A percentile compares a stretch with the other conserved stretches of the same genome.
phyloP scores from a whole-genome alignment of 2,329 filamentous ascomycete genomes.

The Phoma sp. region DNA sequence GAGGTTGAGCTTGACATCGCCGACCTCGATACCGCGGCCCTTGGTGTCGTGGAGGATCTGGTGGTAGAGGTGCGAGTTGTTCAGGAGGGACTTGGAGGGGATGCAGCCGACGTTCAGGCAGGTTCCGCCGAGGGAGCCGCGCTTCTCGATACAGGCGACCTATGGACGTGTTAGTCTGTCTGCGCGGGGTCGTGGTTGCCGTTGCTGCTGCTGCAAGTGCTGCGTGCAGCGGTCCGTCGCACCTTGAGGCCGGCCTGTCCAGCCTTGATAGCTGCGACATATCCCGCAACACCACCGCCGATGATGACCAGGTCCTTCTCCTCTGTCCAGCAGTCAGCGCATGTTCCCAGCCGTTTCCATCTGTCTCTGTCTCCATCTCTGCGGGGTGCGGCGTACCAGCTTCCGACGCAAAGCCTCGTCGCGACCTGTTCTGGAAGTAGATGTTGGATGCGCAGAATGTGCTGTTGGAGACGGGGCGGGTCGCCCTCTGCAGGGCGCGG shows the following conservation, averaged over 20 bases:
- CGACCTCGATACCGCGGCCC: constrained; percentile 94
- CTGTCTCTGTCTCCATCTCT: constrained; percentile 23
- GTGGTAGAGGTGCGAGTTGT: constrained; percentile 99
- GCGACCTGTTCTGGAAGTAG: constrained; percentile 58
- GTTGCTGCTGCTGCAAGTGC: neutral
- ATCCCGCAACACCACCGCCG: constrained; percentile 96
- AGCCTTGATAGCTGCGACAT: constrained; percentile 98
- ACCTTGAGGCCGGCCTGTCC: constrained; percentile 97
- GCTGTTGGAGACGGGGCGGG: constrained; percentile 44
- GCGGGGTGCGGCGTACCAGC: constrained; percentile 49
- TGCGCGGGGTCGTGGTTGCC: neutral
- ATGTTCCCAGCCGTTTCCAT: constrained; percentile 11
- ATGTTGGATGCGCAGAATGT: constrained; percentile 51
- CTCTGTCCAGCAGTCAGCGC: constrained; percentile 61
- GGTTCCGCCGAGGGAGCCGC: constrained; percentile 90
- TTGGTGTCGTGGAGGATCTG: constrained; percentile 97
- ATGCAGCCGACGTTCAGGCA: constrained; percentile 99
- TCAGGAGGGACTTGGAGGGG: constrained; percentile 98
- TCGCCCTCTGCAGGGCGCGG: constrained; percentile 54
- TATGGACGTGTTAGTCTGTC: constrained; percentile 47
- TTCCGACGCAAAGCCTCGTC: constrained; percentile 63
- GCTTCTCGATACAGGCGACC: constrained; percentile 98
- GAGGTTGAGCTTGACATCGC: constrained; percentile 96
- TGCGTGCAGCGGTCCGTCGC: constrained; percentile 25
- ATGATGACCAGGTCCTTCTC: constrained; percentile 98